phyloP scores from a whole-genome alignment of 768 basidiomycete species.

The Boletus bicolor region DNA sequence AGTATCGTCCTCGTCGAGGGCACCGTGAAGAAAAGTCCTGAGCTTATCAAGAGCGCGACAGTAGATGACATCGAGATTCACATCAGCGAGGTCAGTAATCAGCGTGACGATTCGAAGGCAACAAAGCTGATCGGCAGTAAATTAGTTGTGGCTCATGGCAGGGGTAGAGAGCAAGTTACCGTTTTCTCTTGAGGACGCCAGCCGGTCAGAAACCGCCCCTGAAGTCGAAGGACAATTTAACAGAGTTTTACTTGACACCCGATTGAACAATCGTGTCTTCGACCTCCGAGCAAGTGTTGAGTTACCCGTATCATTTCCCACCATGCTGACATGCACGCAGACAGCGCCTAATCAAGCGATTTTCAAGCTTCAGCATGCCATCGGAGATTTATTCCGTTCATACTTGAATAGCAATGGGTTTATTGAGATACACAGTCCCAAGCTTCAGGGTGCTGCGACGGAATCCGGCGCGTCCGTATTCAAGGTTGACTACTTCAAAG shows the following conservation, averaged over 20 bases:
- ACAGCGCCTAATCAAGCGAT: conserved; percentile 95
- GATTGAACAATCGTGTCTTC: conserved; percentile 89
- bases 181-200: conserved; percentile 91
- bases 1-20: conserved; percentile 92
- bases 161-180: conserved; percentile 79
- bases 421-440: conserved; percentile 95
- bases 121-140: background rate
- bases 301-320: background rate
- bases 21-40: conserved; percentile 69
- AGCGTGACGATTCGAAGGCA: background rate
- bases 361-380: conserved; percentile 87
- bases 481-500: conserved; percentile 98
- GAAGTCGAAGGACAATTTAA: conserved; percentile 64
- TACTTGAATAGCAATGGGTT: conserved; percentile 74
- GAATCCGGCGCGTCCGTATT: conserved; percentile 97
- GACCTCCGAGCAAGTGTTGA: conserved; percentile 75
- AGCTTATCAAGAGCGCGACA: conserved; percentile 88
- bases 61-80: conserved; percentile 86
- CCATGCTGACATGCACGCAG: conserved; percentile 38
- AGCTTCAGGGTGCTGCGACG: conserved; percentile 94
- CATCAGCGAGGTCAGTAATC: conserved; percentile 62
- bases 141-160: conserved; percentile 76
- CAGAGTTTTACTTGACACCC: conserved; percentile 86
- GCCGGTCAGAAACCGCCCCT: conserved; percentile 73
- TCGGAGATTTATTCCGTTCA: conserved; percentile 84